phyloP scores from a whole-genome alignment of 768 basidiomycete species.

The Phaeolepiota aurea region DNA sequence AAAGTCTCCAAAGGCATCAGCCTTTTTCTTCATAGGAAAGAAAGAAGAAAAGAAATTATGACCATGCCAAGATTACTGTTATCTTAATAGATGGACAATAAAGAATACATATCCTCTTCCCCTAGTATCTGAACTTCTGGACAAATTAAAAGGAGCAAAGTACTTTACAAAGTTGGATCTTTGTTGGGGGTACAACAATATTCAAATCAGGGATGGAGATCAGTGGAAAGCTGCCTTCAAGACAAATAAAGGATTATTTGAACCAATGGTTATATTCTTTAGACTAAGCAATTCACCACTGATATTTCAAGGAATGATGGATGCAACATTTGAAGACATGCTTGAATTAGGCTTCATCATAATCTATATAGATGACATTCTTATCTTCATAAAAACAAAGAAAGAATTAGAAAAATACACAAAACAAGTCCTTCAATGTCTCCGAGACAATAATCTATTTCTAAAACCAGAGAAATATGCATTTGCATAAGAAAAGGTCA shows the following conservation, averaged over 20 bases:
- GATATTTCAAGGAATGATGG: slow-evolving; percentile 23
- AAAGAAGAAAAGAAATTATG: slow-evolving; percentile 14
- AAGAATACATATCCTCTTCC: slow-evolving; percentile 23
- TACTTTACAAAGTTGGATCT: slow-evolving; percentile 30
- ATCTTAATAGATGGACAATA: slow-evolving; percentile 20
- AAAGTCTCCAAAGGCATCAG: slow-evolving; percentile 14
- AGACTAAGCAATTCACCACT: slow-evolving; percentile 19
- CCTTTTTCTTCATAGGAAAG: slow-evolving; percentile 18
- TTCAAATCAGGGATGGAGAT: slow-evolving; percentile 26
- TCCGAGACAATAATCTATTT: slow-evolving; percentile 23
- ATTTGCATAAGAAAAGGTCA: slow-evolving; percentile 15
- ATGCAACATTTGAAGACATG: slow-evolving; percentile 10
- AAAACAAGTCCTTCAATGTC: slow-evolving; percentile 10
- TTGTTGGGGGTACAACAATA: slow-evolving; percentile 26
- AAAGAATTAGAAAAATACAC: slow-evolving; percentile 9
- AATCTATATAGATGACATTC: slow-evolving; percentile 36
- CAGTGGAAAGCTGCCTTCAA: slow-evolving; percentile 35
- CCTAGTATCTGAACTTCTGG: slow-evolving; percentile 17
- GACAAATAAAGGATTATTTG: slow-evolving; percentile 25
- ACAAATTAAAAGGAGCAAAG: slow-evolving; percentile 13
- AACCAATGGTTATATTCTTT: slow-evolving; percentile 36
- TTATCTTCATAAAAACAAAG: slow-evolving; percentile 19
- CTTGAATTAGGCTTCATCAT: slow-evolving; percentile 19
- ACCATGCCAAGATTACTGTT: slow-evolving; percentile 20
- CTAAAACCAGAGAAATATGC: slow-evolving; percentile 28